Conservation (phyloP, 306 rosid species). For the Glycine latifolia region DNA sequence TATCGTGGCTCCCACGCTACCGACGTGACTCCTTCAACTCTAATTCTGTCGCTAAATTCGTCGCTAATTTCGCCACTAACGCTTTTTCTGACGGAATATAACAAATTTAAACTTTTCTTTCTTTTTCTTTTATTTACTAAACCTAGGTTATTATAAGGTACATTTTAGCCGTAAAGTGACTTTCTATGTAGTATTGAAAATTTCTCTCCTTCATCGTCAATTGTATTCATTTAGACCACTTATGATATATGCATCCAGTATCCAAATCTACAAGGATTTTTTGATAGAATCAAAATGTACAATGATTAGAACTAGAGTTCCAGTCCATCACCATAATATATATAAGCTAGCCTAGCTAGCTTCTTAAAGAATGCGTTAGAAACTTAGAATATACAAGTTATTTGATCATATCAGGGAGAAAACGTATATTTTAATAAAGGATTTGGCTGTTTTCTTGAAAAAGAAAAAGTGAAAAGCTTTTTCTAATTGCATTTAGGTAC, state of each 20-base stretch:
- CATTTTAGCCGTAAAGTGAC: conserved; percentile 13
- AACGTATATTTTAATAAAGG: not conserved
- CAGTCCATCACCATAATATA: not conserved
- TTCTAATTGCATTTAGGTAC: not conserved
- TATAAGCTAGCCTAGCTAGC: not conserved
- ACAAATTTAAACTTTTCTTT: no score
- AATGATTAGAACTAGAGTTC: not conserved
- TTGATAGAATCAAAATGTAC: not conserved
- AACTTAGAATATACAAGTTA: not conserved
- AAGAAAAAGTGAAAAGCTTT: not conserved
- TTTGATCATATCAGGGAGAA: not conserved
- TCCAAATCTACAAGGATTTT: no score
- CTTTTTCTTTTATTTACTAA: no score
- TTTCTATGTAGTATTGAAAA: conserved; percentile 2
- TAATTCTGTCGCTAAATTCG: no score
- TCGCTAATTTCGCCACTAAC: no score
- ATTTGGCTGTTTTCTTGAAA: not conserved
- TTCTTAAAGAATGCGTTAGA: not conserved
- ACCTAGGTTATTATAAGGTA: no score
- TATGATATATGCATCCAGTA: no score
- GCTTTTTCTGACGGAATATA: no score
- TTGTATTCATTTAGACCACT: not conserved
- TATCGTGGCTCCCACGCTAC: no score
- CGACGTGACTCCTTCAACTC: no score
- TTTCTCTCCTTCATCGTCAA: not conserved